Conservation (phyloP, 768 basidiomycete genomes). For the Calocybe indica region DNA sequence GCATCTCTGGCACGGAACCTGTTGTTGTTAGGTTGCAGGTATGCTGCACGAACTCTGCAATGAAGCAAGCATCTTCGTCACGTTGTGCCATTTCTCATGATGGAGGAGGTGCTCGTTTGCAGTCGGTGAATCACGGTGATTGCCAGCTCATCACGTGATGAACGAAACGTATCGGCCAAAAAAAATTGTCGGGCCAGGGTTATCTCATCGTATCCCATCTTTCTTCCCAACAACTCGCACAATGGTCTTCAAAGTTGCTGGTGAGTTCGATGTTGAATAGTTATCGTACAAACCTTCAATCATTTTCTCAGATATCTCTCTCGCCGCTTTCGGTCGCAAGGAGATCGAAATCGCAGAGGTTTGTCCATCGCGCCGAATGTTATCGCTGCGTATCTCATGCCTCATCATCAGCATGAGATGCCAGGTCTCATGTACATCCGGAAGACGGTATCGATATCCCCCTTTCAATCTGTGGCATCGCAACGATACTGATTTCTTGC, state of each 20-base stretch:
- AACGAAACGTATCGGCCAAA: constrained; percentile 31
- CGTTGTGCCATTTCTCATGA: background rate
- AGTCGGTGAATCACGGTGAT: no score
- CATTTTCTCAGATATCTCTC: constrained; percentile 67
- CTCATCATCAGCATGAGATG: constrained; percentile 71
- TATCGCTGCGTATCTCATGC: constrained; percentile 6
- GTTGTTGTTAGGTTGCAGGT: constrained; percentile 42
- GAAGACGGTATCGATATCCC: constrained; percentile 52
- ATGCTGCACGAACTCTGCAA: constrained; percentile 72
- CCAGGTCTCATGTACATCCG: constrained; percentile 94
- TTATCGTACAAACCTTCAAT: constrained; percentile 7
- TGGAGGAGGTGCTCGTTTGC: no score
- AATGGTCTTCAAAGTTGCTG: constrained; percentile 92
- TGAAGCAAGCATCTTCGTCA: constrained; percentile 36
- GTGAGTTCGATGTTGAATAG: constrained; percentile 28
- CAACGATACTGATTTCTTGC: constrained; percentile 13
- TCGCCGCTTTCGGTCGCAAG: constrained; percentile 99
- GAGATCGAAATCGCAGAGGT: constrained; percentile 99
- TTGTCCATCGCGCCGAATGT: constrained; percentile 8
- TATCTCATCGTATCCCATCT: constrained; percentile 15
- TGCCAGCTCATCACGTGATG: constrained; percentile 19
- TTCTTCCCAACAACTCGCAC: constrained; percentile 19
- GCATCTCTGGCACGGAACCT: constrained; percentile 25
- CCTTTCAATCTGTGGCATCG: constrained; percentile 6
- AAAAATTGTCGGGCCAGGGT: constrained; percentile 8